Conservation (phyloP, 768 basidiomycete species). For the Termitomyces sp. region DNA sequence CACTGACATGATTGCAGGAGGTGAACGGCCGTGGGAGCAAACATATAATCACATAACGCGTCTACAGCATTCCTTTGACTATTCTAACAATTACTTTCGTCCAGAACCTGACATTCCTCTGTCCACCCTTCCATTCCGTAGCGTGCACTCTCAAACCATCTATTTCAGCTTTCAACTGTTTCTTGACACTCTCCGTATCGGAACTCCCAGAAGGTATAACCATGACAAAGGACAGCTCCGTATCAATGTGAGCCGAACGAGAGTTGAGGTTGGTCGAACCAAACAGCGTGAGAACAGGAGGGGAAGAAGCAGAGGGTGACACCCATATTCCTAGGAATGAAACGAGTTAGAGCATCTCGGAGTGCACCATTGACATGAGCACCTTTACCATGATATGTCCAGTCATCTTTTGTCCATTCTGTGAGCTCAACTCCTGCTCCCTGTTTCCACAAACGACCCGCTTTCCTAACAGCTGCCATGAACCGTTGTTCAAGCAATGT, state of each 20-base stretch:
- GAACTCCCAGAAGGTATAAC: conserved; percentile 38
- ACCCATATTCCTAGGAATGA: conserved; percentile 71
- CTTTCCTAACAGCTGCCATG: conserved; percentile 54
- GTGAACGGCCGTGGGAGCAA: neutral
- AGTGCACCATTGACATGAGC: conserved; percentile 4
- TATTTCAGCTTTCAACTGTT: conserved; percentile 48
- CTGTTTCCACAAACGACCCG: conserved; percentile 34
- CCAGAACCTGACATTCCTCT: conserved; percentile 52
- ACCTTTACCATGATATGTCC: conserved; percentile 99
- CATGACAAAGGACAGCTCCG: conserved; percentile 87
- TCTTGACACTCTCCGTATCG: conserved; percentile 27
- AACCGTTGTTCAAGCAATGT: conserved; percentile 84
- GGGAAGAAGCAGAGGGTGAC: conserved; percentile 44
- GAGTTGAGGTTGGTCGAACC: conserved; percentile 95
- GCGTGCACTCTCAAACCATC: conserved; percentile 42
- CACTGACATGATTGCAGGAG: conserved; percentile 16
- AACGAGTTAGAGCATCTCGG: neutral
- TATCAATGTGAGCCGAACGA: conserved; percentile 85
- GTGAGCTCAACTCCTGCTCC: conserved; percentile 57
- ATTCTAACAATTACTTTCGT: conserved; percentile 60
- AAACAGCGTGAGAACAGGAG: conserved; percentile 75
- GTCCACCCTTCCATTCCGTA: conserved; percentile 51
- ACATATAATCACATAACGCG: neutral
- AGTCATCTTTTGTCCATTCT: conserved; percentile 85
- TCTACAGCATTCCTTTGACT: conserved; percentile 64